phyloP scores from a whole-genome alignment of 2,329 filamentous ascomycete genomes.

The Microcera coccophila region DNA sequence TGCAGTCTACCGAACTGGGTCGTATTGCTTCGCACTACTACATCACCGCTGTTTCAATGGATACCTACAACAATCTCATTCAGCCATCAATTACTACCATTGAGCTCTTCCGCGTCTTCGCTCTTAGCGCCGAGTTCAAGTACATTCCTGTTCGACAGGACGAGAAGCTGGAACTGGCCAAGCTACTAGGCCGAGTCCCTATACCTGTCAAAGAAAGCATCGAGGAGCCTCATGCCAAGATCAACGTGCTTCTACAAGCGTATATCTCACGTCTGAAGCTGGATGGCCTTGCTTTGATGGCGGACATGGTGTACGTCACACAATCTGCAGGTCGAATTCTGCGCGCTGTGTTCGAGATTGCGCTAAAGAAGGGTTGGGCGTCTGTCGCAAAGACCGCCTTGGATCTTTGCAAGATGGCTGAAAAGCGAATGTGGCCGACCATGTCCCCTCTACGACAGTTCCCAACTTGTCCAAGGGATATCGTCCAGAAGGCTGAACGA shows the following conservation, averaged over 20 bases:
- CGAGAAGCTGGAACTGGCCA: conserved; percentile 93
- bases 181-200: conserved; percentile 82
- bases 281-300: conserved; percentile 92
- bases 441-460: conserved; percentile 97
- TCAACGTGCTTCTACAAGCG: conserved; percentile 94
- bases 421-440: conserved; percentile 99
- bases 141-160: conserved; percentile 97
- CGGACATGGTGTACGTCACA: conserved; percentile 97
- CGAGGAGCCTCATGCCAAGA: conserved; percentile 94
- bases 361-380: conserved; percentile 95
- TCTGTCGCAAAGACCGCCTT: conserved; percentile 88
- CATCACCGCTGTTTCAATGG: conserved; percentile 93
- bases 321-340: conserved; percentile 96
- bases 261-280: conserved; percentile 94
- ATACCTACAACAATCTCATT: conserved; percentile 92
- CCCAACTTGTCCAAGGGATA: conserved; percentile 72
- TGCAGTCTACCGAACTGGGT: conserved; percentile 90
- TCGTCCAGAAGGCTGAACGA: conserved; percentile 86
- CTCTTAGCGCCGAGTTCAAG: conserved; percentile 96
- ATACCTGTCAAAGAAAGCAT: conserved; percentile 97
- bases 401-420: conserved; percentile 97
- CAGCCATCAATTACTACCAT: conserved; percentile 90
- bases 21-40: conserved; percentile 98
- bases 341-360: conserved; percentile 92
- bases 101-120: conserved; percentile 94